These are phyloP conservation scores for Vitis riparia DNA, from an alignment of 164 flowering plant species.

Conservation along the genomic window DNA sequence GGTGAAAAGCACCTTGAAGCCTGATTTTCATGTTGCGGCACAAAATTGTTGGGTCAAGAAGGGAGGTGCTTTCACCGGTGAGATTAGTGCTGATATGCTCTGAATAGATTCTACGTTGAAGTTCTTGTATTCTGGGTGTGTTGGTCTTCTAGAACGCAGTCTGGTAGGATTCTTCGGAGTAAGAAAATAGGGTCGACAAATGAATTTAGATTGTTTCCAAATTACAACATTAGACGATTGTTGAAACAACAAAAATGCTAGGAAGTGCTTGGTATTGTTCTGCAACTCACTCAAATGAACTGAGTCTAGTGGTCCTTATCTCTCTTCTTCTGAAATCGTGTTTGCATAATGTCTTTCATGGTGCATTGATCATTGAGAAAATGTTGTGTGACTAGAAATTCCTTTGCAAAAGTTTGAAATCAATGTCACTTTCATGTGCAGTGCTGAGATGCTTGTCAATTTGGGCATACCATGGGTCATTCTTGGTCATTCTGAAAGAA, in stretches of 20 bases:
- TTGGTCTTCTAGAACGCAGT: too few relatives aligned
- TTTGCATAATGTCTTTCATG: not conserved
- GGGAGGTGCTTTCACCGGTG: slow-evolving; percentile 96
- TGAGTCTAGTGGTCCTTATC: too few relatives aligned
- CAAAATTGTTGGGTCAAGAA: slow-evolving; percentile 92
- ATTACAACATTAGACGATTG: too few relatives aligned
- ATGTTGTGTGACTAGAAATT: not conserved
- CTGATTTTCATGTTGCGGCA: slow-evolving; percentile 84
- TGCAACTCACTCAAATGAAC: too few relatives aligned
- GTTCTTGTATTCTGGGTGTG: too few relatives aligned
- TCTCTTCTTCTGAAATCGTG: too few relatives aligned
- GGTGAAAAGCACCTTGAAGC: slow-evolving; percentile 56
- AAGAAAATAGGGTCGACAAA: too few relatives aligned
- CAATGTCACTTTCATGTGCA: slow-evolving; percentile 18
- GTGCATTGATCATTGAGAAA: not conserved
- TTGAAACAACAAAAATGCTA: too few relatives aligned
- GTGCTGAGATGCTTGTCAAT: slow-evolving; percentile 71
- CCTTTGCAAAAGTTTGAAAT: not conserved
- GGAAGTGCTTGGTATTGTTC: too few relatives aligned
- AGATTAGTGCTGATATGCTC: slow-evolving; percentile 41
- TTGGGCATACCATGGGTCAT: slow-evolving; percentile 69
- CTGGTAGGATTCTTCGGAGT: too few relatives aligned
- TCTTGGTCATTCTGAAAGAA: slow-evolving; percentile 72
- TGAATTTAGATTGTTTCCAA: too few relatives aligned
- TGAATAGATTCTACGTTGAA: not conserved